Evolutionary conservation across 2,329 filamentous ascomycete genomes (phyloP).

Genomic region (Phyllachora maydis): DNA sequence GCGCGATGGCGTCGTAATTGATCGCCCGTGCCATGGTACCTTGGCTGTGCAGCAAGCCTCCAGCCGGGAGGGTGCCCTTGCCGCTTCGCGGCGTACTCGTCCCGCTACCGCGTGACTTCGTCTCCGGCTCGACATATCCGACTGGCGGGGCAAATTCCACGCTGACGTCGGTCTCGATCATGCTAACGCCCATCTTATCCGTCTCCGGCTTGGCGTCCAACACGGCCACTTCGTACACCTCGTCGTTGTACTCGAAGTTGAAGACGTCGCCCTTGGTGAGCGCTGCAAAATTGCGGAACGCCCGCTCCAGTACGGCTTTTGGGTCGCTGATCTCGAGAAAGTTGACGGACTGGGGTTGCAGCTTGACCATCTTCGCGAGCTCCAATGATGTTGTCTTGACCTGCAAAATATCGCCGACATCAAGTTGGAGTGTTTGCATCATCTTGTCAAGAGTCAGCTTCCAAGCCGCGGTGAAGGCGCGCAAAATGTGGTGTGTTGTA

Average conservation of each 20-base stretch:
- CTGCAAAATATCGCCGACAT: constrained; percentile 86
- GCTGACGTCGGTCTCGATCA: constrained; percentile 88
- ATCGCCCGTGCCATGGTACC: constrained; percentile 97
- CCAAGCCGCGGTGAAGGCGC: constrained; percentile 1
- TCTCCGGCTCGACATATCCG: constrained; percentile 78
- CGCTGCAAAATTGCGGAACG: constrained; percentile 88
- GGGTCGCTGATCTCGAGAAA: constrained; percentile 97
- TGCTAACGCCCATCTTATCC: constrained; percentile 71
- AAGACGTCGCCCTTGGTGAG: constrained; percentile 88
- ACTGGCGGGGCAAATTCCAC: constrained; percentile 92
- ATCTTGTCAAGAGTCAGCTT: constrained; percentile 50
- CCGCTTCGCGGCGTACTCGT: constrained; percentile 65
- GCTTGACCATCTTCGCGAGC: constrained; percentile 80
- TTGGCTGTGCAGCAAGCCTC: constrained; percentile 61
- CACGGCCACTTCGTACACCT: constrained; percentile 80
- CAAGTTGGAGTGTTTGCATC: constrained; percentile 78
- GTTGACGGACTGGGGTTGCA: constrained; percentile 79
- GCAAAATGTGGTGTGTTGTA: too few species aligned
- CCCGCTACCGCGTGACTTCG: constrained; percentile 46
- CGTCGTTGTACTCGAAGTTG: constrained; percentile 92
- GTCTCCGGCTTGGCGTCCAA: constrained; percentile 79
- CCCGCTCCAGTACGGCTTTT: constrained; percentile 90
- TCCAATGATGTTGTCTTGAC: constrained; percentile 88
- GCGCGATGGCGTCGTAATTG: constrained; percentile 83
- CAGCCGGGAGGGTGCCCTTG: constrained; percentile 30